A percentile compares a stretch with the other conserved stretches of the same genome.
These are phyloP conservation scores for Diplotaxis tenuifolia DNA, from an alignment of 345 rosid species.

Conservation along the genomic window DNA sequence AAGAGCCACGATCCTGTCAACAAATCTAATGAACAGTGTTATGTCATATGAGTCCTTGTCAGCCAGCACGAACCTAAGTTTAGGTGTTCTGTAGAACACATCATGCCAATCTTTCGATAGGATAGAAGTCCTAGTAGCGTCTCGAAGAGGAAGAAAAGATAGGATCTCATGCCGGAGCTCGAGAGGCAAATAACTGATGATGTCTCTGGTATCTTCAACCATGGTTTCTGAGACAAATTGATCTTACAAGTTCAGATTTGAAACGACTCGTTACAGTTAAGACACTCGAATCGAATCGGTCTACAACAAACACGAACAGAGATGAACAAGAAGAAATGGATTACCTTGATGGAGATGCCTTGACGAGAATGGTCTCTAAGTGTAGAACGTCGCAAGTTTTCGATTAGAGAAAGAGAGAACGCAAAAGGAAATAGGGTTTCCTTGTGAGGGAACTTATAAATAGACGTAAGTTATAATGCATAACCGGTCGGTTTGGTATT, in stretches of 20 bases:
- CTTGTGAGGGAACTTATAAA: too few relatives aligned
- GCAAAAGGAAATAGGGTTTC: too few relatives aligned
- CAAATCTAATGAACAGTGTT: neutral
- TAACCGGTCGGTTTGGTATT: too few relatives aligned
- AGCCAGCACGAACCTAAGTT: neutral
- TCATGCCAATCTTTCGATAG: neutral
- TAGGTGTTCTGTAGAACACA: neutral
- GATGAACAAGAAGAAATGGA: neutral
- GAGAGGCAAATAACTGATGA: too few relatives aligned
- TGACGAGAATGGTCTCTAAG: neutral
- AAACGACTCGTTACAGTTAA: neutral
- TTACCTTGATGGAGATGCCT: neutral
- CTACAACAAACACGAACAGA: neutral
- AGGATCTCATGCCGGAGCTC: too few relatives aligned
- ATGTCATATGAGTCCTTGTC: neutral
- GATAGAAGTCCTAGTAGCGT: too few relatives aligned
- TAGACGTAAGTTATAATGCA: too few relatives aligned
- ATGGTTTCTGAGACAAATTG: neutral
- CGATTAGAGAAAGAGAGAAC: too few relatives aligned
- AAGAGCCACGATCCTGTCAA: neutral
- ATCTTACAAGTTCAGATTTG: neutral
- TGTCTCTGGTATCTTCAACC: too few relatives aligned
- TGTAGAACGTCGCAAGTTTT: too few relatives aligned
- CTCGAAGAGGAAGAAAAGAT: too few relatives aligned
- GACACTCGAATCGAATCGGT: neutral